Base-by-base conservation (phyloP, 225 moss, liverwort and hornwort genomes). In the Straminergon stramineum region DNA sequence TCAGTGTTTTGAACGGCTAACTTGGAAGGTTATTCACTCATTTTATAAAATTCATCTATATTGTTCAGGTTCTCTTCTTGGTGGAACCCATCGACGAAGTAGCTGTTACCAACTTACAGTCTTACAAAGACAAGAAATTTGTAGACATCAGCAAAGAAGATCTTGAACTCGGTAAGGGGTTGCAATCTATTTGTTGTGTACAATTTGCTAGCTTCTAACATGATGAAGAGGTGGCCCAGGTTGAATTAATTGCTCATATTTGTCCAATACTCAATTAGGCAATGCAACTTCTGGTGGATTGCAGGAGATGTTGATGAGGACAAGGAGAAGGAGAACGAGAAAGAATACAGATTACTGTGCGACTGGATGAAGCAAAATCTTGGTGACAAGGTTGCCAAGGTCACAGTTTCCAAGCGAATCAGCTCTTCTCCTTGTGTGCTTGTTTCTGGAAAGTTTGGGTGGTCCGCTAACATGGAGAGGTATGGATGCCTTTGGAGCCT, bases 401-500 rank as follows among this genome's bases (percentile, higher is more conserved):
- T 99, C 7, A 87, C 96, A 83, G 92, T 97, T 60, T 99, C 99
- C 37, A 99, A 96, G 87, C 94, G 96, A 82, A 95, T 97, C 61
- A 97, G 94, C 92, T 96, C 97, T 66, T 96, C 97, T 56, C 99
- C 99, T 27, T 97, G 99, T 92, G 99, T 99, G 37, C 96, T 99
- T 24, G 99, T 99, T 45, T 96, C 99, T 66, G 97, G 99, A 81
- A 99, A 99, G 81, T 99, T 99, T 83, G 99, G 99, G 79, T 99
- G 99, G 99, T 99, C 99, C 34, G 99, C 99, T 32, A 99, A 97
- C 88, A 99, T 99, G 99, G 99, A 99, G 91, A 97, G 96, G 97
- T 97, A 88, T 48, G 41, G 7, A 64, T 75, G 56, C 83, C 15
- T 74, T 31, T 74, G 27, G 52, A 76, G 37, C 83, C 39, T 79